Base-by-base conservation (phyloP, 1,139 yeast genomes). In the Geotrichum candidum region DNA sequence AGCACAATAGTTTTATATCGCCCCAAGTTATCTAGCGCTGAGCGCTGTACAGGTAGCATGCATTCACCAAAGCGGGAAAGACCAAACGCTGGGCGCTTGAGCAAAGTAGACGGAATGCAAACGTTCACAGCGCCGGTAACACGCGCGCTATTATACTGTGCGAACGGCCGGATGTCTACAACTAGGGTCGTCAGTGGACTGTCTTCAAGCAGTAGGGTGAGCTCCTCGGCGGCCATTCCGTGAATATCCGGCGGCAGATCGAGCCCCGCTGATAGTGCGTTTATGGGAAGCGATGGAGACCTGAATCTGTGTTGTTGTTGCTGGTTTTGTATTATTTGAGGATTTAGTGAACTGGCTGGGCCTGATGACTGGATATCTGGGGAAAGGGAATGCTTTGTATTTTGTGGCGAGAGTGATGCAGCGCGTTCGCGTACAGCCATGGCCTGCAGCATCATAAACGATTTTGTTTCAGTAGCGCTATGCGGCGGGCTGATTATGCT, bases 21-120 rank as follows among this genome's bases (percentile, higher is more conserved):
- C 6, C 62, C 63, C 58, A 70, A 64, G 22, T 64, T 61, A 58
- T 68, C 66, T 2, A 80, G 63, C 6, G 61, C 65, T 38, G 62
- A 65, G 53, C 75, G 74, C 65, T 78, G 79, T n/a, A 71, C 66
- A 1, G 74, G 71, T 22, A 76, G 72, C 71, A 86, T 78, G 46
- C 88, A 83, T 61, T 83, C 84, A 56, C 84, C 74, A 65, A 87
- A 81, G 67, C 86, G 74, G 62, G 76, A 66, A 60, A 88, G 75
- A 22, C 82, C 82, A 69, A 86, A 88, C 64, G 82, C 84, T 51
- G 82, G 78, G 65, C 96, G 80, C 70, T 86, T 87, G 65, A 89
- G 75, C 57, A 89, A 77, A 1, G 96, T 89, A 23, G 92, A 84
- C 1, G 96, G 96, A 31, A 89, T 76, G 69, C 91, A 86, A 46